Evolutionary conservation across 1,139 yeast genomes (phyloP).

Genomic region (Pichia sp.): DNA sequence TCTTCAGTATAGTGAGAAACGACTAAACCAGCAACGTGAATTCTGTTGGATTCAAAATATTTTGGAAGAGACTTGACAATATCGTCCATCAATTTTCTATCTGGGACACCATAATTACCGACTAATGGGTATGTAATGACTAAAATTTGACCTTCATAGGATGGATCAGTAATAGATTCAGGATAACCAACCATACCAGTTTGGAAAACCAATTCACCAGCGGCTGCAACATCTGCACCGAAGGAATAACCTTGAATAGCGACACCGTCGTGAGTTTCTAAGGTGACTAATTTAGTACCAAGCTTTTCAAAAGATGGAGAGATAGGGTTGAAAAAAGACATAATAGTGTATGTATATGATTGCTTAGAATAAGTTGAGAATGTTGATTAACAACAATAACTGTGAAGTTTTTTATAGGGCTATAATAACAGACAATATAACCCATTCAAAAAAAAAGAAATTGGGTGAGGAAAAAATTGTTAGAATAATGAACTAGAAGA

Average conservation of each 20-base stretch:
- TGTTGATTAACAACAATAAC: background rate
- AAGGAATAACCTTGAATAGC: constrained; percentile 94
- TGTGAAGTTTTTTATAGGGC: background rate
- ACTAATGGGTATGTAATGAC: constrained; percentile 95
- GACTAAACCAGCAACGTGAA: constrained; percentile 95
- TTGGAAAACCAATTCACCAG: constrained; percentile 99
- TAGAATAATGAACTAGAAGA: too few relatives aligned
- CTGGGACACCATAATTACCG: constrained; percentile 99
- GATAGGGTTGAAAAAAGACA: constrained; percentile 16
- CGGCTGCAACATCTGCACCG: constrained; percentile 83
- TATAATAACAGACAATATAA: background rate
- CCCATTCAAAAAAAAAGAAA: background rate
- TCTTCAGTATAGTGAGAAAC: constrained; percentile 97
- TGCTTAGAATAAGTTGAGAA: too few relatives aligned
- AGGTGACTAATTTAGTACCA: constrained; percentile 51
- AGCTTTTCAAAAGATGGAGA: constrained; percentile 16
- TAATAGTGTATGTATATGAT: background rate
- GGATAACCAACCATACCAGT: constrained; percentile 99
- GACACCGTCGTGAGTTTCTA: constrained; percentile 87
- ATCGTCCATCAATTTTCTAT: constrained; percentile 69
- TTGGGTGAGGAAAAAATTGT: too few relatives aligned
- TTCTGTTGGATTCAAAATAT: constrained; percentile 84
- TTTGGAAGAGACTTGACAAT: constrained; percentile 71
- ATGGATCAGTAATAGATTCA: constrained; percentile 96
- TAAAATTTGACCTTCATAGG: constrained; percentile 95